Conservation (phyloP, 2,329 filamentous ascomycete species). For the Akanthomyces dipterigenus region DNA sequence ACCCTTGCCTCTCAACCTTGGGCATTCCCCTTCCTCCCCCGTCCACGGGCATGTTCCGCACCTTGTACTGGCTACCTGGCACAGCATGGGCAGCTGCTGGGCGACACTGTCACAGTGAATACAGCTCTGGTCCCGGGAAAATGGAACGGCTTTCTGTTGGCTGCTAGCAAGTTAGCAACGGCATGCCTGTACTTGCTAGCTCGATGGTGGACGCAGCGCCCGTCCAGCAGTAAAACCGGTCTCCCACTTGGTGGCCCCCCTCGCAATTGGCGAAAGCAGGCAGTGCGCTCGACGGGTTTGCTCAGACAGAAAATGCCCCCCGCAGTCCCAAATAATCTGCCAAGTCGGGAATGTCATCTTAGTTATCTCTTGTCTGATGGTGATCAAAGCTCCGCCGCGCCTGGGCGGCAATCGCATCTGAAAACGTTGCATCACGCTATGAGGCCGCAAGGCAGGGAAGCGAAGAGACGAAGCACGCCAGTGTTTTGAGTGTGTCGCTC, state of each 20-base stretch:
- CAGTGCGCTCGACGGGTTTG: too few relatives aligned
- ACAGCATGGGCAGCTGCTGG: neutral
- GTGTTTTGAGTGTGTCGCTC: too few relatives aligned
- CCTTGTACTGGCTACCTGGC: neutral
- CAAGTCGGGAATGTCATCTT: neutral
- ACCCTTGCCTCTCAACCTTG: too few relatives aligned
- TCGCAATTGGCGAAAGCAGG: too few relatives aligned
- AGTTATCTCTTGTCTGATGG: neutral
- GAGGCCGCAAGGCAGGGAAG: neutral
- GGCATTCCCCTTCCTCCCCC: neutral
- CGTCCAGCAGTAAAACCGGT: too few relatives aligned
- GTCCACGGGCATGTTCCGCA: neutral
- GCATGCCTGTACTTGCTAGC: neutral
- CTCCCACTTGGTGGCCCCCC: too few relatives aligned
- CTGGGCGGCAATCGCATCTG: constrained; percentile 1
- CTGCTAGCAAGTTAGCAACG: neutral
- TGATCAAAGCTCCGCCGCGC: neutral
- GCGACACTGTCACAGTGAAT: neutral
- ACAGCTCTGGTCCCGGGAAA: neutral
- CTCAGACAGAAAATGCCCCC: too few relatives aligned
- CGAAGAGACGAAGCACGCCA: neutral
- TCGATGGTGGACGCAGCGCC: neutral
- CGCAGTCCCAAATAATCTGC: too few relatives aligned
- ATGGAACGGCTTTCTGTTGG: constrained; percentile 2
- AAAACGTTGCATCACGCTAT: constrained; percentile 4